Conservation (phyloP, 208 protist genomes). For the Leishmania tarentolae region DNA sequence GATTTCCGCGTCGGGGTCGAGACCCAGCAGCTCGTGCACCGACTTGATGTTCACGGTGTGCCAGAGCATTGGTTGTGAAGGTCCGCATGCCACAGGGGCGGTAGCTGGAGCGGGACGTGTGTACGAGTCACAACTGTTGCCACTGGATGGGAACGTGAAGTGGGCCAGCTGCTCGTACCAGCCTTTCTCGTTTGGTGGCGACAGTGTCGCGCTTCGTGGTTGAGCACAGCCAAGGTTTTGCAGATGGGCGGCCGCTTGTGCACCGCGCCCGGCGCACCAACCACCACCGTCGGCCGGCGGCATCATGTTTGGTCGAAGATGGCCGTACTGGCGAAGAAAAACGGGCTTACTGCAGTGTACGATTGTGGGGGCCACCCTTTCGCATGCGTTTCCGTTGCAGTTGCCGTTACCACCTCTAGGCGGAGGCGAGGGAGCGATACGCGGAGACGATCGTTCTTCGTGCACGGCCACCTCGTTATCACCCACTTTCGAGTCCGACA, state of each 20-base stretch:
- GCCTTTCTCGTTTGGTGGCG: not conserved
- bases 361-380: not conserved
- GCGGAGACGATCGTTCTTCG: not conserved
- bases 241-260: not conserved
- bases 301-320: not conserved
- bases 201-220: not conserved
- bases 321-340: not conserved
- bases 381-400: not conserved
- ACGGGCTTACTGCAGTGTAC: not conserved
- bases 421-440: not conserved
- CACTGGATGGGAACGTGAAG: not conserved
- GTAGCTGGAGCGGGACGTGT: not conserved
- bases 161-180: not conserved
- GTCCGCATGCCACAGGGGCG: not conserved
- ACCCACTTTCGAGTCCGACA: not conserved
- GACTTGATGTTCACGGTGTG: not conserved
- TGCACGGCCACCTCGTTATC: not conserved
- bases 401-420: not conserved
- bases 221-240: not conserved
- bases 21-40: constrained; percentile 25
- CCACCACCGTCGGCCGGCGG: not conserved
- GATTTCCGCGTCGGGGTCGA: constrained; percentile 13
- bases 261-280: not conserved
- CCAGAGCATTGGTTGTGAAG: not conserved
- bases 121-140: not conserved